Percentiles rank a stretch among this genome's conserved stretches.
These are phyloP conservation scores for Xylaria sp. DNA, from an alignment of 2,329 filamentous ascomycete genomes.

Conservation along the genomic window DNA sequence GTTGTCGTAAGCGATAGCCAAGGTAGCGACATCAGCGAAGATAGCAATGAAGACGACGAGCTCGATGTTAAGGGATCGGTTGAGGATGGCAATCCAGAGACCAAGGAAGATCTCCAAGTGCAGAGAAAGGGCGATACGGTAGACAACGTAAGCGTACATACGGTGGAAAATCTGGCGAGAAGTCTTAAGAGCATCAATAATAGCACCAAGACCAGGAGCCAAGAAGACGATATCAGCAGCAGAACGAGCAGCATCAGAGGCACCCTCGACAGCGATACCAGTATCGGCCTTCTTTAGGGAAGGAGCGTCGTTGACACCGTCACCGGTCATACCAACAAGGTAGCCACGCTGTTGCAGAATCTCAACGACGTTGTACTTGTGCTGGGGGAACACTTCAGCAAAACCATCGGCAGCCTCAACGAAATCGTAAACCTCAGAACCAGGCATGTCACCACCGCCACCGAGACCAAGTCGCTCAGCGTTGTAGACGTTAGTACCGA, in stretches of 20 bases:
- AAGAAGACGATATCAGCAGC: conserved; percentile 95
- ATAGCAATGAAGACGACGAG: conserved; percentile 94
- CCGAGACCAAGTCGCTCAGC: conserved; percentile 91
- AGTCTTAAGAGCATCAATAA: conserved; percentile 92
- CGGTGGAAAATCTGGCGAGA: conserved; percentile 96
- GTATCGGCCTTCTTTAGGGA: conserved; percentile 96
- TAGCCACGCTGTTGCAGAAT: conserved; percentile 94
- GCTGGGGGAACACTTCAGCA: conserved; percentile 92
- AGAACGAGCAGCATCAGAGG: conserved; percentile 89
- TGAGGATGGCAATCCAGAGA: conserved; percentile 90
- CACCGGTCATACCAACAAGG: conserved; percentile 95
- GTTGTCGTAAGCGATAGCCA: conserved; percentile 94
- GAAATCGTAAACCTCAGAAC: conserved; percentile 94
- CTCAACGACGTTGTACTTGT: conserved; percentile 95
- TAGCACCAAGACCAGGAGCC: conserved; percentile 88
- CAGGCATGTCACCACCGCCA: conserved; percentile 91
- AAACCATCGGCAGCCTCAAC: conserved; percentile 95
- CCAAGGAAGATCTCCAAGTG: conserved; percentile 93
- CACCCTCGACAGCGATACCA: conserved; percentile 93
- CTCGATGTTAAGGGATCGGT: conserved; percentile 84
- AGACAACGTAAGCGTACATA: conserved; percentile 96
- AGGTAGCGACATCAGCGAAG: conserved; percentile 90
- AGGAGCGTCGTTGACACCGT: conserved; percentile 93
- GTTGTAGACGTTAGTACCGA: conserved; percentile 94
- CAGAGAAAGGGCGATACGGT: conserved; percentile 91